phyloP scores from a whole-genome alignment of 164 flowering plant species.

The Macadamia tetraphylla region DNA sequence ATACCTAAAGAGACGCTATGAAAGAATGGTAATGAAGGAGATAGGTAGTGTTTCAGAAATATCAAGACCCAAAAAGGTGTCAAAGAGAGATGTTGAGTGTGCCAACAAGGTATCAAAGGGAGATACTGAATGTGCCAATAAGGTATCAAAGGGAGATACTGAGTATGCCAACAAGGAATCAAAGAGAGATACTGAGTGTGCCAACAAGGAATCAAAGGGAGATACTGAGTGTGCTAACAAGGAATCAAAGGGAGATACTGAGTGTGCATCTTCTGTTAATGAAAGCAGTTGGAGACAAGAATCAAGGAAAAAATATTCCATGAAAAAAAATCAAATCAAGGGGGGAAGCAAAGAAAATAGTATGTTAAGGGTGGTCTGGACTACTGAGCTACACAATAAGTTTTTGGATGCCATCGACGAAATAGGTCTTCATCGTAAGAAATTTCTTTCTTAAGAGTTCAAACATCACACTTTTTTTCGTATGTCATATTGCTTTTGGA shows the following conservation, averaged over 20 bases:
- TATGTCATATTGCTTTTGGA: not conserved
- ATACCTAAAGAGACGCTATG: not conserved
- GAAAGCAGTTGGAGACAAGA: not conserved
- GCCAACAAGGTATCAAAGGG: not conserved
- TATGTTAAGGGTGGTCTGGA: conserved; percentile 19
- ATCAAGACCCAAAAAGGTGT: not conserved
- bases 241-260: not conserved
- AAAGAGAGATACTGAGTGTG: not conserved
- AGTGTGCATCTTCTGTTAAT: conserved; percentile 6
- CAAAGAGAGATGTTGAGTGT: no score
- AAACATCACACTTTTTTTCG: not conserved
- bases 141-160: not conserved
- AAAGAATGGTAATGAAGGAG: not conserved
- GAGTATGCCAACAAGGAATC: not conserved
- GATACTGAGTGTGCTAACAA: not conserved
- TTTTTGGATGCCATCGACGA: conserved; percentile 13
- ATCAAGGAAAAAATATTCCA: not conserved
- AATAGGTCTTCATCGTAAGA: conserved; percentile 18
- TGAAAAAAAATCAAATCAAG: not conserved
- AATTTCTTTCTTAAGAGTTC: not conserved
- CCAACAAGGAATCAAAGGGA: not conserved
- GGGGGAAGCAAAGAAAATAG: not conserved
- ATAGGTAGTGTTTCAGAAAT: not conserved
- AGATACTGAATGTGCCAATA: not conserved
- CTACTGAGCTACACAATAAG: conserved; percentile 5